Percentiles rank a stretch among this genome's conserved stretches.
Evolutionary conservation across 192 early-diverging fungal species (phyloP).

Genomic region (Pilobolus umbonatus): DNA sequence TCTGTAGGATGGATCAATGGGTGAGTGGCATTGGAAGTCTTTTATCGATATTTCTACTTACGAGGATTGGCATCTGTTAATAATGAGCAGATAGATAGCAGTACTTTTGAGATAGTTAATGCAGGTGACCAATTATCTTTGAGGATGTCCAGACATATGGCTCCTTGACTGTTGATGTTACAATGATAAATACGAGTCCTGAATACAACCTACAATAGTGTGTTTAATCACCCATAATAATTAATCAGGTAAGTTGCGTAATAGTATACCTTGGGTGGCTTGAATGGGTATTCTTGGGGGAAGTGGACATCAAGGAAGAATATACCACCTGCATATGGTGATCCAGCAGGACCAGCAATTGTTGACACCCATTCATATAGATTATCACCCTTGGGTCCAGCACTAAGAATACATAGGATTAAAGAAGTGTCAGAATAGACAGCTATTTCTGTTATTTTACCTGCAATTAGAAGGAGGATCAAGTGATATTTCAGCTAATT

Average conservation of each 20-base stretch:
- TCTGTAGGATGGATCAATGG: conserved; percentile 36
- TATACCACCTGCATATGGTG: conserved; percentile 86
- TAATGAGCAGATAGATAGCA: conserved; percentile 90
- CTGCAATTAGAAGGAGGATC: conserved; percentile 93
- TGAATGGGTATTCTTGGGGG: conserved; percentile 93
- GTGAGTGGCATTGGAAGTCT: not conserved
- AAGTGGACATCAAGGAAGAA: conserved; percentile 94
- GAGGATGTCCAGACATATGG: conserved; percentile 91
- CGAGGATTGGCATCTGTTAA: conserved; percentile 94
- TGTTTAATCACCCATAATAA: not conserved
- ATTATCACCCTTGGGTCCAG: conserved; percentile 94
- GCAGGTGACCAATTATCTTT: conserved; percentile 99
- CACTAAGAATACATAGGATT: conserved; percentile 41
- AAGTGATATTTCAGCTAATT: conserved; percentile 93
- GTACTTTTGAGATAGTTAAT: conserved; percentile 91
- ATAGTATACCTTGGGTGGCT: conserved; percentile 77
- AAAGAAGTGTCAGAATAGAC: not conserved
- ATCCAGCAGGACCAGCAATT: conserved; percentile 83
- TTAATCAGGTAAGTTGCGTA: not conserved
- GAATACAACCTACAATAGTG: conserved; percentile 64
- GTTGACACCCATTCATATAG: conserved; percentile 96
- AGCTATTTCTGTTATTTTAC: conserved; percentile 20
- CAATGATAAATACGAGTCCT: conserved; percentile 95
- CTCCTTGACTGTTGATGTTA: conserved; percentile 90
- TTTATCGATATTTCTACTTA: conserved; percentile 38